phyloP scores from a whole-genome alignment of 495 filamentous ascomycete genomes.

The Neurospora sp. region DNA sequence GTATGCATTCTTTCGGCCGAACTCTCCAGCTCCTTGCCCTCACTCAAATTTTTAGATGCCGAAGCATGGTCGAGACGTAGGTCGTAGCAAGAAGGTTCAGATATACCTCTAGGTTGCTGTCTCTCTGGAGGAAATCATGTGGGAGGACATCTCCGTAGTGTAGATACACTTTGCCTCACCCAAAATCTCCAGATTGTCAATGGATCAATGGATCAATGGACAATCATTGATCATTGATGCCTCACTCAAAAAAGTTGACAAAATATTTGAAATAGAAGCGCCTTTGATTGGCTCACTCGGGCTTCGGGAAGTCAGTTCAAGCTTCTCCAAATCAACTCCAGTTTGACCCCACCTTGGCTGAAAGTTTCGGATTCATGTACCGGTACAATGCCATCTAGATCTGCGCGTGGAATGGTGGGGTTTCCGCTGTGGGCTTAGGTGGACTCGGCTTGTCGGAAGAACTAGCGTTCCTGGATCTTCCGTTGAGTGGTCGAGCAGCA shows the following conservation, averaged over 20 bases:
- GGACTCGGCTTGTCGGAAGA: constrained; percentile 10
- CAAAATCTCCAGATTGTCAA: background rate
- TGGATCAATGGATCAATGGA: background rate
- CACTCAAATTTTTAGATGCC: background rate
- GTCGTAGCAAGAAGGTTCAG: background rate
- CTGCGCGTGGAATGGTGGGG: constrained; percentile 15
- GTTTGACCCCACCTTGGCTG: background rate
- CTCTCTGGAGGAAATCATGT: background rate
- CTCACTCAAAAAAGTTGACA: background rate
- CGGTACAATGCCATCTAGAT: constrained; percentile 9
- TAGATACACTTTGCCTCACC: background rate
- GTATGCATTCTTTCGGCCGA: background rate
- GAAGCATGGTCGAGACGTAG: background rate
- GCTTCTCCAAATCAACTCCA: background rate
- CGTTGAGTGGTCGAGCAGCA: background rate
- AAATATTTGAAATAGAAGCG: background rate
- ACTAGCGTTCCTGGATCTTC: background rate
- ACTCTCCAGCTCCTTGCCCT: background rate
- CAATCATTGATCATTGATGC: background rate
- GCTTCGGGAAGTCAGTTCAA: background rate
- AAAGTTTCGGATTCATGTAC: constrained; percentile 7
- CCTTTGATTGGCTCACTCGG: background rate
- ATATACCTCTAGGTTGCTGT: background rate
- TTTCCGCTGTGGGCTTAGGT: constrained; percentile 14
- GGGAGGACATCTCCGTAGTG: background rate